A percentile compares a stretch with the other conserved stretches of the same genome.
Conservation (phyloP, 805 yeast genomes). For the Ogataea nonfermentans region DNA sequence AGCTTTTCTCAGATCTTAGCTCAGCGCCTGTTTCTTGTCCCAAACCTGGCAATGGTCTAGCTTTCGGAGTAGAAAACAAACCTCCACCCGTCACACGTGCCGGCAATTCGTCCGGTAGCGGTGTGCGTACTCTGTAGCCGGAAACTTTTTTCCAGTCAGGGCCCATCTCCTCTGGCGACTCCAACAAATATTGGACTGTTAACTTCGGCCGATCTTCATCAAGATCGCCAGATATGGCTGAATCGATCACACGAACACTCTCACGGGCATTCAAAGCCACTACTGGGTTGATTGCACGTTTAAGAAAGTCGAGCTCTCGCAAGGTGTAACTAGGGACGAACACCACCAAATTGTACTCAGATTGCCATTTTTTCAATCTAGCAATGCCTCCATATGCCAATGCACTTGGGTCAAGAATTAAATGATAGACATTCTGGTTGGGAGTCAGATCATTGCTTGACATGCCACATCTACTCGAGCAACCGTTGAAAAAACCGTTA, state of each 20-base stretch:
- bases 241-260: constrained; percentile 60
- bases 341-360: constrained; percentile 39
- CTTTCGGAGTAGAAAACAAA: constrained; percentile 9
- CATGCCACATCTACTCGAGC: constrained; percentile 8
- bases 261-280: constrained; percentile 65
- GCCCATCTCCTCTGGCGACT: constrained; percentile 43
- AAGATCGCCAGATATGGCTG: constrained; percentile 19
- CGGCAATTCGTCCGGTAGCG: constrained; percentile 39
- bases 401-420: constrained; percentile 67
- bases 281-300: constrained; percentile 49
- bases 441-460: constrained; percentile 1
- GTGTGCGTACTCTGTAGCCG: constrained; percentile 44
- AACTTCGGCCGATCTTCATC: too few relatives aligned
- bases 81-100: constrained; percentile 15
- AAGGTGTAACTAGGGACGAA: constrained; percentile 57
- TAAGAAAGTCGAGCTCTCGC: constrained; percentile 56
- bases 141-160: constrained; percentile 51
- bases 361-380: constrained; percentile 61
- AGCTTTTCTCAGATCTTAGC: background rate
- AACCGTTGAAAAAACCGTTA: constrained; percentile 5
- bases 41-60: background rate
- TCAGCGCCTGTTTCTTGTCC: background rate
- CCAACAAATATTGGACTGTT: constrained; percentile 34
- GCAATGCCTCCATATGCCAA: constrained; percentile 64
- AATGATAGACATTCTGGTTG: constrained; percentile 23